phyloP scores from a whole-genome alignment of 1,139 yeast species.

The Hansenula lynferdii region DNA sequence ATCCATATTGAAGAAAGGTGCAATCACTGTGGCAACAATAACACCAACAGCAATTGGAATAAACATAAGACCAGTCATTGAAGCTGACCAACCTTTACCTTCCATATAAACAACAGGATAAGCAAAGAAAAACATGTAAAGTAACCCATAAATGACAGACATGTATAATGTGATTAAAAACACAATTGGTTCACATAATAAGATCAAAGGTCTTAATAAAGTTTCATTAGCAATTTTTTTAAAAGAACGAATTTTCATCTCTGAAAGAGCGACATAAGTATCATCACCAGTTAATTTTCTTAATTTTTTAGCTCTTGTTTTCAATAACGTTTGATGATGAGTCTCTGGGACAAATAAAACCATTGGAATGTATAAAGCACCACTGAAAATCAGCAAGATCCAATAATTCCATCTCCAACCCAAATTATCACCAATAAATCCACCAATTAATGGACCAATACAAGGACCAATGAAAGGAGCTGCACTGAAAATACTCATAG shows the following conservation, averaged over 20 bases:
- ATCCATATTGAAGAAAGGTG: conserved; percentile 58
- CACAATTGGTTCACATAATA: conserved; percentile 50
- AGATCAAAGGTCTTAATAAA: conserved; percentile 46
- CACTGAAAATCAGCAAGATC: conserved; percentile 56
- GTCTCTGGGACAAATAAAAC: conserved; percentile 49
- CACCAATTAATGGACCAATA: conserved; percentile 63
- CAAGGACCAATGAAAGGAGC: conserved; percentile 74
- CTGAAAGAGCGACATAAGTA: conserved; percentile 42
- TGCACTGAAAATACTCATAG: conserved; percentile 69
- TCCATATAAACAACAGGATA: conserved; percentile 62
- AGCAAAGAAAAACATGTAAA: conserved; percentile 62
- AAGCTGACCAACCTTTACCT: conserved; percentile 61
- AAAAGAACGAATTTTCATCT: conserved; percentile 38
- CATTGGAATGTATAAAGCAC: conserved; percentile 40
- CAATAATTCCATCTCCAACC: conserved; percentile 82
- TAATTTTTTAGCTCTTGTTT: conserved; percentile 45
- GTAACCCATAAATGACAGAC: conserved; percentile 54
- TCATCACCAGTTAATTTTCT: conserved; percentile 53
- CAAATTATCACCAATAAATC: conserved; percentile 58
- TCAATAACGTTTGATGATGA: conserved; percentile 48
- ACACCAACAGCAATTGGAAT: conserved; percentile 71
- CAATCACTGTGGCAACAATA: conserved; percentile 39
- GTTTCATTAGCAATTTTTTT: conserved; percentile 43
- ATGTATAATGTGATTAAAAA: conserved; percentile 54
- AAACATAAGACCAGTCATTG: conserved; percentile 61